Base-by-base conservation (phyloP, 2,329 filamentous ascomycete genomes). In the Mariannaea sp. region DNA sequence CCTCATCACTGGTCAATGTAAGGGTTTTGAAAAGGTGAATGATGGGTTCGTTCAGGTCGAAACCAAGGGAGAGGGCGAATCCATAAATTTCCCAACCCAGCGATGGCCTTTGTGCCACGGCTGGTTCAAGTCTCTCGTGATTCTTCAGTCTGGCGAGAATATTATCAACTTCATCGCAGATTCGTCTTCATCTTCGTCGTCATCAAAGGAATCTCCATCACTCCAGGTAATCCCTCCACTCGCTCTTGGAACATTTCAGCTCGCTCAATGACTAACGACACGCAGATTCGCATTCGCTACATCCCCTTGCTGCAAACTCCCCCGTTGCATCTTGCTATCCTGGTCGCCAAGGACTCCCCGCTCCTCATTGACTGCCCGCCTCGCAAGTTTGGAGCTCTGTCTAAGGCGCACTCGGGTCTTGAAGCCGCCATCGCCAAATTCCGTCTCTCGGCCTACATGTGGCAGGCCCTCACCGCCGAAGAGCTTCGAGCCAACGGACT, bases 401-500 rank as follows among this genome's bases (percentile, higher is more conserved):
- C 86, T 70, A 67, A 62, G 27, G 66, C 71, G 0, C 72, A 74
- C 50, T 67, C 70, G 4, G 83, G 77, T 9, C 67, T 90, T 14
- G 80, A 86, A 22, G 81, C 82, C 14, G 87, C 87, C 1, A 79
- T 88, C 44, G 79, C 81, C 61, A 91, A 91, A 67, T 87, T 88
- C 61, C 80, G 86, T 48, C 88, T 88, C 80, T 81, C 86, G 16
- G 88, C 86, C 19, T 89, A 90, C 68, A 78, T 90, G 50, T 90
- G 88, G 87, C 88, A 91, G 67, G 86, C 87, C 17, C 87, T 89
- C 52, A 89, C 86, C 1, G 87, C 86, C 17, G 87, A 90, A 65
- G 87, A 90, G 64, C 87, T 90, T 83, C 85, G 84, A 57, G 77
- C 82, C 43, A 82, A 88, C 62, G 82, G 83, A 20, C 85, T 90